phyloP scores from a whole-genome alignment of 257 asterid genomes.

The Solanum dulcamara region DNA sequence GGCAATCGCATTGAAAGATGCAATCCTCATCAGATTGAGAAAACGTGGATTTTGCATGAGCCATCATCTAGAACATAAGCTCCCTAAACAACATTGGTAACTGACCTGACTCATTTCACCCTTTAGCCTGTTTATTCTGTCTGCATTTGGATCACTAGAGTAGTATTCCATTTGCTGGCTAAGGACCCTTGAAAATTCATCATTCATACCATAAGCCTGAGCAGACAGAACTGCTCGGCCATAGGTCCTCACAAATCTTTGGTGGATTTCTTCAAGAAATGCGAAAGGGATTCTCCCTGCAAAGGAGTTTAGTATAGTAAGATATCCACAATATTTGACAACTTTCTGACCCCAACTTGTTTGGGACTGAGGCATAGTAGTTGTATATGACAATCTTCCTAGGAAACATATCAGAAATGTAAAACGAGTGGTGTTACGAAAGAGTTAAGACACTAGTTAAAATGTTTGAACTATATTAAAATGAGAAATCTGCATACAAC shows the following conservation, averaged over 20 bases:
- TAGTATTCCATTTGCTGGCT: slow-evolving; percentile 92
- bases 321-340: not conserved
- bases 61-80: not conserved
- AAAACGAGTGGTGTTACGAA: not conserved
- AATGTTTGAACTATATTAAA: not conserved
- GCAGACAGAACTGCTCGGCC: slow-evolving; percentile 95
- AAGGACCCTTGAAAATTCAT: slow-evolving; percentile 90
- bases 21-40: not conserved
- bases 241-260: slow-evolving; percentile 87
- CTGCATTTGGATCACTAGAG: slow-evolving; percentile 97
- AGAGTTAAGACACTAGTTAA: not conserved
- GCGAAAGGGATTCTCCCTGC: slow-evolving; percentile 96
- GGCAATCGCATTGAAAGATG: not conserved
- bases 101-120: slow-evolving; percentile 99
- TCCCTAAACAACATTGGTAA: not conserved
- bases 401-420: not conserved
- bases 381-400: not conserved
- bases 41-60: not conserved
- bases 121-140: slow-evolving; percentile 78
- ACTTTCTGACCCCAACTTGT: too few relatives aligned
- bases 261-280: slow-evolving; percentile 95
- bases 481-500: not conserved
- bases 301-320: not conserved
- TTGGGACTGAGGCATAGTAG: too few relatives aligned
- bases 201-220: slow-evolving; percentile 97